These are phyloP conservation scores for Suillus subaureus DNA, from an alignment of 768 basidiomycete genomes.

Conservation along the genomic window DNA sequence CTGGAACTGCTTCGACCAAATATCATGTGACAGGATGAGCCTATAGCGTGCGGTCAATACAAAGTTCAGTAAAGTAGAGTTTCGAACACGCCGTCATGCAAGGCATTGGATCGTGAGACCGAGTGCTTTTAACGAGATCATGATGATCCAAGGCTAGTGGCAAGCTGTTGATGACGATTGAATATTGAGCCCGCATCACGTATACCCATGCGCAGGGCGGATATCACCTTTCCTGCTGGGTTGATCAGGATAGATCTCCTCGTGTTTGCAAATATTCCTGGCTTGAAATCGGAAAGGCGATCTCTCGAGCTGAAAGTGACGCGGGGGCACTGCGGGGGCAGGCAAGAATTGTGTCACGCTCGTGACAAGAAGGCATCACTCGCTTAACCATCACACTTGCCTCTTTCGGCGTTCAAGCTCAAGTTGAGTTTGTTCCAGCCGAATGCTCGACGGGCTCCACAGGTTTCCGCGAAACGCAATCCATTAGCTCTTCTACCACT, in stretches of 20 bases:
- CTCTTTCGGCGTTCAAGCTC: not conserved
- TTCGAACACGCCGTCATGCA: not conserved
- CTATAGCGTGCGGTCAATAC: not conserved
- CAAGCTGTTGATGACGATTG: not conserved
- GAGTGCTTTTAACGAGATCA: constrained; percentile 14
- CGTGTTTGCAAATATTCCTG: constrained; percentile 8
- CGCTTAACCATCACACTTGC: constrained; percentile 18
- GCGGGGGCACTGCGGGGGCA: constrained; percentile 15
- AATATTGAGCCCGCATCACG: not conserved
- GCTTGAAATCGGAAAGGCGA: constrained; percentile 15
- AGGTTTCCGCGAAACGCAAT: constrained; percentile 9
- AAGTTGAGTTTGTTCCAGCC: not conserved
- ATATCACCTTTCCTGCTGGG: constrained; percentile 15
- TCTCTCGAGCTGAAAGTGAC: constrained; percentile 12
- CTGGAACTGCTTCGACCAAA: not conserved
- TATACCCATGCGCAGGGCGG: constrained; percentile 9
- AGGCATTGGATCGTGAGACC: constrained; percentile 7
- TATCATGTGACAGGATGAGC: constrained; percentile 1
- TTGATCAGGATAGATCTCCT: constrained; percentile 16
- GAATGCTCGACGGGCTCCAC: not conserved
- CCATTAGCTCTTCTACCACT: not conserved
- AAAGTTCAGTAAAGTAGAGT: constrained; percentile 8
- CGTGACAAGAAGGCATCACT: constrained; percentile 13
- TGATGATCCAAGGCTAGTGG: not conserved
- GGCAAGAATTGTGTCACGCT: constrained; percentile 8